Evolutionary conservation across 768 basidiomycete genomes (phyloP).

Genomic region (Rhizopogon sp.): DNA sequence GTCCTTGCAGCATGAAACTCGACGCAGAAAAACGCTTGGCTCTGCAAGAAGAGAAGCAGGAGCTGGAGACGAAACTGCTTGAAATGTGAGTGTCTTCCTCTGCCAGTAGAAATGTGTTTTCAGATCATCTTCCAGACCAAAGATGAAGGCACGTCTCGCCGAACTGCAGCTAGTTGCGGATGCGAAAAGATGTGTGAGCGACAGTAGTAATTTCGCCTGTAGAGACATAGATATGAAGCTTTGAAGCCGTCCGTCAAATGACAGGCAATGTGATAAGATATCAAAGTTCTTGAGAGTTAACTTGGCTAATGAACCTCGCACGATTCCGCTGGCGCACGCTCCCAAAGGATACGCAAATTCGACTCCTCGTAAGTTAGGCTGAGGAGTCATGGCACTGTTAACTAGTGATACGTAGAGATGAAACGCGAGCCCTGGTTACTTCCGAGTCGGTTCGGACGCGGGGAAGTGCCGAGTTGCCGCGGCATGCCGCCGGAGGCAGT

Average conservation of each 20-base stretch:
- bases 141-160: slow-evolving; percentile 69
- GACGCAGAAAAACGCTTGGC: slow-evolving; percentile 88
- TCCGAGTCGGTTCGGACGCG: neutral
- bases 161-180: slow-evolving; percentile 50
- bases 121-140: slow-evolving; percentile 48
- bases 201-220: neutral
- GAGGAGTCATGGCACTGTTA: too few species aligned
- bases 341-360: too few species aligned
- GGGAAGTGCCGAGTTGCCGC: slow-evolving; percentile 10
- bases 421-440: too few species aligned
- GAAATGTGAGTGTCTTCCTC: slow-evolving; percentile 62
- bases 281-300: too few species aligned
- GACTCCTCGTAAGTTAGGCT: too few species aligned
- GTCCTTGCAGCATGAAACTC: slow-evolving; percentile 62
- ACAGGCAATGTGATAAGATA: neutral
- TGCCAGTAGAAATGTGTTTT: neutral
- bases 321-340: too few species aligned
- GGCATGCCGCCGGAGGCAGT: slow-evolving; percentile 17
- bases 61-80: slow-evolving; percentile 74
- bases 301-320: too few species aligned
- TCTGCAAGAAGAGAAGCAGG: slow-evolving; percentile 92
- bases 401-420: too few species aligned
- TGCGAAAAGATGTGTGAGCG: slow-evolving; percentile 10
- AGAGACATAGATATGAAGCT: neutral
- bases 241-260: neutral